Conservation (phyloP, 2,329 filamentous ascomycete genomes). For the Coniochaeta prunicola region DNA sequence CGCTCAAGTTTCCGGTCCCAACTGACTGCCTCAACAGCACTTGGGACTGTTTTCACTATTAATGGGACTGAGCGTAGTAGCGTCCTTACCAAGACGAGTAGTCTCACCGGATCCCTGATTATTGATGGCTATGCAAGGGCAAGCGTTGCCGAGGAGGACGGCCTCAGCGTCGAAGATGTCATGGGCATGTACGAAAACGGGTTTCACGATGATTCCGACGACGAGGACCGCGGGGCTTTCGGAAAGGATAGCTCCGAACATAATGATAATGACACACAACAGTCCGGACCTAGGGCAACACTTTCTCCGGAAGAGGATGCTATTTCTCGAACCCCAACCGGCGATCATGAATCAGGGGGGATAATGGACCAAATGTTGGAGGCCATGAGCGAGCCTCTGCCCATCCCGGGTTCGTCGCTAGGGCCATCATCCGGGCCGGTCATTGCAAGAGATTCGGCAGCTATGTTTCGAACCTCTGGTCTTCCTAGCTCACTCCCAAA, state of each 20-base stretch:
- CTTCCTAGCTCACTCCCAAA: conserved; percentile 25
- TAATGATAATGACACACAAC: conserved; percentile 18
- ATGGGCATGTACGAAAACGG: conserved; percentile 64
- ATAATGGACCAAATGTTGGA: conserved; percentile 30
- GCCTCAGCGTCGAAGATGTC: conserved; percentile 58
- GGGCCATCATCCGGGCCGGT: conserved; percentile 9
- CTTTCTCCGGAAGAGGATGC: conserved; percentile 9
- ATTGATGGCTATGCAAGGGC: conserved; percentile 20
- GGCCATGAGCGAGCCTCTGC: conserved; percentile 28
- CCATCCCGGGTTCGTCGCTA: conserved; percentile 15
- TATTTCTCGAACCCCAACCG: conserved; percentile 27
- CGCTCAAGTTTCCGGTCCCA: conserved; percentile 52
- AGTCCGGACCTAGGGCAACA: background rate
- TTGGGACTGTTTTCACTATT: conserved; percentile 40
- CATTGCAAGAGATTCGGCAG: conserved; percentile 25
- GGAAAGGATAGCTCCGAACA: conserved; percentile 14
- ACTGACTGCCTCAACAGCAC: conserved; percentile 43
- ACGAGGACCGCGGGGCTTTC: conserved; percentile 32
- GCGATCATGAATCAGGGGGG: conserved; percentile 28
- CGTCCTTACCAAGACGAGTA: conserved; percentile 69
- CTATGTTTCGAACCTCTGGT: conserved; percentile 27
- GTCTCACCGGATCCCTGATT: conserved; percentile 44
- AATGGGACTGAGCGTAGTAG: conserved; percentile 76
- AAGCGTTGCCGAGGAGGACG: conserved; percentile 40
- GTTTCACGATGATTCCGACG: conserved; percentile 46